Evolutionary conservation across 331 rosid genomes (phyloP).

Genomic region (Rhamnella rubrinervis): DNA sequence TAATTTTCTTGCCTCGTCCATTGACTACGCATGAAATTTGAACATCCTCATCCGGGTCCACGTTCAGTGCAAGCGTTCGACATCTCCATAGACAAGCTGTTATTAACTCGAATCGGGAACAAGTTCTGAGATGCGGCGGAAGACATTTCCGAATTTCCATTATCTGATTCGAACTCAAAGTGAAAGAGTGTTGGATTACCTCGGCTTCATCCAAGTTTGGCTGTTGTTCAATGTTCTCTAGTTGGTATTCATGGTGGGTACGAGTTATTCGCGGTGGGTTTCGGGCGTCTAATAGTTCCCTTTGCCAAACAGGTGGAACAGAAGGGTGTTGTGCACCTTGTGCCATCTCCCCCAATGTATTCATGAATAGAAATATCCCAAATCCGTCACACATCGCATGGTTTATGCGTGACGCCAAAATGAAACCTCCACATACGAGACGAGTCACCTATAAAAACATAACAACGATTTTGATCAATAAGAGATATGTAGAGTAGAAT

Average conservation of each 20-base stretch:
- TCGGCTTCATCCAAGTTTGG: background rate
- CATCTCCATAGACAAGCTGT: constrained; percentile 45
- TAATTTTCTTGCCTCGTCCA: constrained; percentile 14
- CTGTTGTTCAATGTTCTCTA: background rate
- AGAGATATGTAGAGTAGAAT: no score
- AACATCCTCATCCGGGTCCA: constrained; percentile 27
- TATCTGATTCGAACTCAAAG: constrained; percentile 27
- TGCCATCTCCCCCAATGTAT: background rate
- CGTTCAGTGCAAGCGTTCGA: constrained; percentile 27
- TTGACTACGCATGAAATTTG: constrained; percentile 7
- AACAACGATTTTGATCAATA: no score
- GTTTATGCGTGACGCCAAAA: constrained; percentile 5
- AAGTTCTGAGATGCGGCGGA: background rate
- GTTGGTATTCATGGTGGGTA: background rate
- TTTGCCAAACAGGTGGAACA: constrained; percentile 15
- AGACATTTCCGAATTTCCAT: constrained; percentile 16
- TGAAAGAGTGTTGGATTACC: constrained; percentile 27
- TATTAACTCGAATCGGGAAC: constrained; percentile 31
- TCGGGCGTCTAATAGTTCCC: constrained; percentile 2
- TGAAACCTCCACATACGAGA: constrained; percentile 9
- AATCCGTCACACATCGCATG: constrained; percentile 8
- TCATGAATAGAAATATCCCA: background rate
- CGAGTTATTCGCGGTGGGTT: background rate
- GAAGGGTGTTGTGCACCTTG: background rate
- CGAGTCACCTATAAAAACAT: constrained; percentile 2